Evolutionary conservation across 1,284 basidiomycete species (phyloP).

Genomic region (Rhodofomes roseus): DNA sequence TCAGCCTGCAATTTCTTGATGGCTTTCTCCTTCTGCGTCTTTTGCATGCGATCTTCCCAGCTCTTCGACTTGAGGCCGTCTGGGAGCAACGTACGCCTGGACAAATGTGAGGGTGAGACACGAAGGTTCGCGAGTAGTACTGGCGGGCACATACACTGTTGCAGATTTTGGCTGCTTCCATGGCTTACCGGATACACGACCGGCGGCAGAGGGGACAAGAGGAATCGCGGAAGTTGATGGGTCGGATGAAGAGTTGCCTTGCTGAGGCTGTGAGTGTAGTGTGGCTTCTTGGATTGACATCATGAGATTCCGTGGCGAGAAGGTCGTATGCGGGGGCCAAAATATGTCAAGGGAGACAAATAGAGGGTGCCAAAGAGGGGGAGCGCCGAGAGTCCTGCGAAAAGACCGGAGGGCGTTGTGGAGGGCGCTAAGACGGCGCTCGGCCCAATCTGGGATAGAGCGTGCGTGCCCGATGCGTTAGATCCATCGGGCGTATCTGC

Average conservation of each 20-base stretch:
- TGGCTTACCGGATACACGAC: constrained; percentile 61
- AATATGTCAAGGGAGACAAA: constrained; percentile 2
- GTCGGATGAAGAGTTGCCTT: not conserved
- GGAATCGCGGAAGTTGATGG: constrained; percentile 21
- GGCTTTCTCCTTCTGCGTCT: constrained; percentile 58
- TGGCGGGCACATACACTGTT: constrained; percentile 50
- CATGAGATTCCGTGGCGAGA: not conserved
- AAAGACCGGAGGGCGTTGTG: not conserved
- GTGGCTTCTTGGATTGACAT: not conserved
- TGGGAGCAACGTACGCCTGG: constrained; percentile 67
- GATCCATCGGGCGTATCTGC: not conserved
- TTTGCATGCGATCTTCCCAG: constrained; percentile 68
- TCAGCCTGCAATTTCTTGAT: constrained; percentile 70
- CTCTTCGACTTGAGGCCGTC: constrained; percentile 59
- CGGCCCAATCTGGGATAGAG: not conserved
- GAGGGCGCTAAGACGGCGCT: too few relatives aligned
- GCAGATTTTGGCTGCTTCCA: constrained; percentile 66
- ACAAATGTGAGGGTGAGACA: not conserved
- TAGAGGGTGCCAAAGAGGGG: not conserved
- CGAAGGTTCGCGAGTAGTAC: constrained; percentile 2
- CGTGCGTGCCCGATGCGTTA: not conserved
- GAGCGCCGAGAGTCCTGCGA: not conserved
- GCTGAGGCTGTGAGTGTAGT: not conserved
- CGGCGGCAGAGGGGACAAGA: constrained; percentile 50
- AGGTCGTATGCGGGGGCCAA: not conserved